Base-by-base conservation (phyloP, 495 filamentous ascomycete species). In the Stereocaulon alpinum region DNA sequence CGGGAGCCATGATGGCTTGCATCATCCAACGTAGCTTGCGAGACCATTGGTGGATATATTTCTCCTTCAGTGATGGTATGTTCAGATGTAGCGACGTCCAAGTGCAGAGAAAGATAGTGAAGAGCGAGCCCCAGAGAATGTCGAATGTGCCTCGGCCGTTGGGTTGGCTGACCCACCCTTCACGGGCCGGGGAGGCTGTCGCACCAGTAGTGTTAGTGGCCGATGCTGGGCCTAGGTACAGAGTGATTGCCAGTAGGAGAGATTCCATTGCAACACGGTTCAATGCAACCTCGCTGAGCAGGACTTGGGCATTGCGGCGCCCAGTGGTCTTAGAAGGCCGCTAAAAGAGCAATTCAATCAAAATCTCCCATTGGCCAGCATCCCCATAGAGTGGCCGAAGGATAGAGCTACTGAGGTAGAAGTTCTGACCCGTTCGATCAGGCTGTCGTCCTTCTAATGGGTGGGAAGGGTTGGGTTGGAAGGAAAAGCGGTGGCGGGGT, bases 21-120 rank as follows among this genome's bases (percentile, higher is more conserved):
- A 62, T 44, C 65, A 69, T 70, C 66, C 65, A 70, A 5, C 61
- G 61, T 12, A 68, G 32, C 55, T 68, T 70, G 47, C 68, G 61
- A n/a, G 58, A 27, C 29, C 68, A 64, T 43, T 45, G 49, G 1
- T 66, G 60, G 42, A 60, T 61, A 42, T 63, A 60, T 37, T n/a
- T 61, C 34, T 70, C 68, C 20, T 63, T 55, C 20, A 11, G 24
- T 6, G 63, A 59, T 2, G 68, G 69, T 37, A 71, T 55, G 32
- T 69, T 69, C 20, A 70, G 60, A 61, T 66, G 65, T 17, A 70
- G 58, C 11, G 64, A 64, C 15, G 64, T 62, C 66, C 66, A 71
- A 10, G 66, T 70, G 52, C 68, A 71, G 3, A 71, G 43, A 44
- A 71, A 68, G 40, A 71, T 62, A n/a, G 68, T 70, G 56, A 70